phyloP scores from a whole-genome alignment of 2,329 filamentous ascomycete species.

The Calonectria naviculata region DNA sequence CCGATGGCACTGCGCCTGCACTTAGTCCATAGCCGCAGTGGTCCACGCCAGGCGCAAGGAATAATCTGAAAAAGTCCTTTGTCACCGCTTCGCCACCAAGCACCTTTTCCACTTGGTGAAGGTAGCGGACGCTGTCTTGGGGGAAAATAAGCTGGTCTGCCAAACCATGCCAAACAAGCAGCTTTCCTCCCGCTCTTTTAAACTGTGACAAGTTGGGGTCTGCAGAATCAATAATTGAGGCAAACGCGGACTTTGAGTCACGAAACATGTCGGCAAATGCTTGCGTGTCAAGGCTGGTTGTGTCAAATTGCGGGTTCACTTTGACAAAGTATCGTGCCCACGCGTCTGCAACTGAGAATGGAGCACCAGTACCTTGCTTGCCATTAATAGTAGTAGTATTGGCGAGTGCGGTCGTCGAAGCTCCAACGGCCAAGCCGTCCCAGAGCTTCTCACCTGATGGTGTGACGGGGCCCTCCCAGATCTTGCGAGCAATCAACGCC shows the following conservation, averaged over 20 bases:
- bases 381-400: neutral
- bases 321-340: conserved; percentile 6
- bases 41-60: conserved; percentile 11
- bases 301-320: conserved; percentile 2
- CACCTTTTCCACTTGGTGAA: neutral
- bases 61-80: conserved; percentile 13
- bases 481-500: neutral
- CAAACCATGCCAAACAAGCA: conserved; percentile 53
- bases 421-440: neutral
- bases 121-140: neutral
- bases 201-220: conserved; percentile 43
- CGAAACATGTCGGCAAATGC: neutral
- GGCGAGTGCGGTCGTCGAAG: neutral
- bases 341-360: neutral
- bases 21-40: conserved; percentile 9
- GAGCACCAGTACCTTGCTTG: neutral
- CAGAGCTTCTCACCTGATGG: conserved; percentile 3
- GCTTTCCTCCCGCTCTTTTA: conserved; percentile 49
- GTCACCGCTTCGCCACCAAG: neutral
- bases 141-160: conserved; percentile 12
- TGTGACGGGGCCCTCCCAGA: neutral
- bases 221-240: conserved; percentile 31
- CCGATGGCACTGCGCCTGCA: neutral
- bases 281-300: neutral
- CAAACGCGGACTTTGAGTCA: neutral